Evolutionary conservation across 169 alveolate species (phyloP).

Genomic region (Plasmodium gonderi): DNA sequence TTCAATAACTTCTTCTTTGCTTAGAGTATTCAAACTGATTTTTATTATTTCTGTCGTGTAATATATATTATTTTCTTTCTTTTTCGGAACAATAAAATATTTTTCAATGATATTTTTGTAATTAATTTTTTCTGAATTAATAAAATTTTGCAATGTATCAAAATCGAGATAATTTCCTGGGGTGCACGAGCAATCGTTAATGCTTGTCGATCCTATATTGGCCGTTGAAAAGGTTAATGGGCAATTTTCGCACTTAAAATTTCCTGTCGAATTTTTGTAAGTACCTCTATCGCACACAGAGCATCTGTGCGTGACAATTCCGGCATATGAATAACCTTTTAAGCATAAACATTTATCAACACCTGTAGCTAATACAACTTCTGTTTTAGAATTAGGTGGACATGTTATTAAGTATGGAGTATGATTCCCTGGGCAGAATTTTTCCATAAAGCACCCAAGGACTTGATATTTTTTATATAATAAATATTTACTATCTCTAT

Average conservation of each 20-base stretch:
- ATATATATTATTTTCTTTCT: constrained; percentile 12
- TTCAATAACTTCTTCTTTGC: constrained; percentile 7
- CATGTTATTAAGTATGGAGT: constrained; percentile 76
- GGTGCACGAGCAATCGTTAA: constrained; percentile 79
- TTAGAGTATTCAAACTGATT: constrained; percentile 38
- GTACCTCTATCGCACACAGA: constrained; percentile 81
- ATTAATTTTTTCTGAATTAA: constrained; percentile 29
- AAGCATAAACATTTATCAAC: constrained; percentile 81
- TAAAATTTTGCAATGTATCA: constrained; percentile 34
- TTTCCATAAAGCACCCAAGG: constrained; percentile 33
- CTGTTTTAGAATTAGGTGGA: constrained; percentile 81
- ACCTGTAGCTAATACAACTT: constrained; percentile 50
- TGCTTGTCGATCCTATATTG: constrained; percentile 76
- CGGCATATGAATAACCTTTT: constrained; percentile 77
- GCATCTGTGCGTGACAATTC: constrained; percentile 63
- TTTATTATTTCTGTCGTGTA: constrained; percentile 31
- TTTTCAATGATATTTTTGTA: constrained; percentile 39
- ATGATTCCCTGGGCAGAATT: constrained; percentile 80
- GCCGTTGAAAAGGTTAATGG: constrained; percentile 81
- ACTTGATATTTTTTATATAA: constrained; percentile 46
- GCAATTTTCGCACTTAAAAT: constrained; percentile 79
- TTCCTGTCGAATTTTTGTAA: constrained; percentile 76
- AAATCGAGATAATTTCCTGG: constrained; percentile 76
- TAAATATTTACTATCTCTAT: constrained; percentile 50
- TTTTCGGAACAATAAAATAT: constrained; percentile 60